phyloP scores from a whole-genome alignment of 768 basidiomycete species.

The Clathrus columnatus region DNA sequence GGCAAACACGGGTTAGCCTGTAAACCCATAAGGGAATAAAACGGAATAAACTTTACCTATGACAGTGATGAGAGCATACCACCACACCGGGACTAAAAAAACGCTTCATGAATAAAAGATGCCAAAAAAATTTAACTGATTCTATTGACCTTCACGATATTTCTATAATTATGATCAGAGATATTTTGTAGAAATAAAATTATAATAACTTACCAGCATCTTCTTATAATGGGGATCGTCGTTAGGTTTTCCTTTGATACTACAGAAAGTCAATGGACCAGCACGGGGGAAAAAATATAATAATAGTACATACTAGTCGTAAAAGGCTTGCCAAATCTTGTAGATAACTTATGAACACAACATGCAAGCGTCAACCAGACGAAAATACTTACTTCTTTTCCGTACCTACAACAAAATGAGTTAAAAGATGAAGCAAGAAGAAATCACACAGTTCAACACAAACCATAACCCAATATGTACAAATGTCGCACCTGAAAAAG shows the following conservation, averaged over 20 bases:
- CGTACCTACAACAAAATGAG: neutral
- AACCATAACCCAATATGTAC: constrained; percentile 4
- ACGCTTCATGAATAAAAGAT: neutral
- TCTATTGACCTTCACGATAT: neutral
- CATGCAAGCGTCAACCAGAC: neutral
- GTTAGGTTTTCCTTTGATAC: neutral
- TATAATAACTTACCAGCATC: neutral
- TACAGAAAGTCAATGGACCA: neutral
- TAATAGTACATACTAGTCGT: neutral
- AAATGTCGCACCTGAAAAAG: neutral
- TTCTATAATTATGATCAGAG: neutral
- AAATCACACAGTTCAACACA: neutral
- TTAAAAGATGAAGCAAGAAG: neutral
- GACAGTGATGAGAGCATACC: constrained; percentile 3
- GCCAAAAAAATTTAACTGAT: neutral
- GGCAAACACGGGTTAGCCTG: neutral
- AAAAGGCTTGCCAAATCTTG: neutral
- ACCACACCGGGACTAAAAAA: constrained; percentile 3
- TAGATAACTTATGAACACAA: neutral
- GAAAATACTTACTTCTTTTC: neutral
- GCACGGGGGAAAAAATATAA: neutral
- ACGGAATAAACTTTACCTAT: neutral
- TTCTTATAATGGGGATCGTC: constrained; percentile 4
- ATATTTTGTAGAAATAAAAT: neutral
- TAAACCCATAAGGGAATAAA: neutral